phyloP scores from a whole-genome alignment of 768 basidiomycete genomes.

The Pulveroboletus sp. region DNA sequence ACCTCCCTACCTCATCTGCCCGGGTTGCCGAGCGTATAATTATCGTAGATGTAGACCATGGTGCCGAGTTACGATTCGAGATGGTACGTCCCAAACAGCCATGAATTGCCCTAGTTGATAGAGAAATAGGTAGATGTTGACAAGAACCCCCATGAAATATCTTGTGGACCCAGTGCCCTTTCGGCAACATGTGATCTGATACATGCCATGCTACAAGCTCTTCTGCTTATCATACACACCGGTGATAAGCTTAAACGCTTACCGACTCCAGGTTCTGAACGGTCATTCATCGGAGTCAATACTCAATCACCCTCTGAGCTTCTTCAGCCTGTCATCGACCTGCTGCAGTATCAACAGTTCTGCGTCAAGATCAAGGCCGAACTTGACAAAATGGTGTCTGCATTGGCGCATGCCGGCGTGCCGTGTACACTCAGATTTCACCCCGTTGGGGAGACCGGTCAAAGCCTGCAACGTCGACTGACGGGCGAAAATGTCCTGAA shows the following conservation, averaged over 20 bases:
- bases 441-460: conserved; percentile 63
- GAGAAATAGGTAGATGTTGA: conserved; percentile 33
- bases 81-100: conserved; percentile 43
- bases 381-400: conserved; percentile 45
- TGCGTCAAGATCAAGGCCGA: conserved; percentile 58
- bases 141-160: conserved; percentile 7
- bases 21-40: conserved; percentile 76
- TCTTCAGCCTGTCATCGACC: conserved; percentile 71
- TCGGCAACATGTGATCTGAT: conserved; percentile 60
- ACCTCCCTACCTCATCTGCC: conserved; percentile 68
- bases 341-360: conserved; percentile 77
- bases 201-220: conserved; percentile 55
- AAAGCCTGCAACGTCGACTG: conserved; percentile 45
- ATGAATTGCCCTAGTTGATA: conserved; percentile 1
- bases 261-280: conserved; percentile 23
- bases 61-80: conserved; percentile 65
- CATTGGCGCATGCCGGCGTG: conserved; percentile 52
- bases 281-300: conserved; percentile 18
- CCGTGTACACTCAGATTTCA: conserved; percentile 53
- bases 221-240: conserved; percentile 59
- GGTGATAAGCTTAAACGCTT: conserved; percentile 41
- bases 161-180: conserved; percentile 14
- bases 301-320: conserved; percentile 40
- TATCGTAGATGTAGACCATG: conserved; percentile 71
- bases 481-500: conserved; percentile 38